Evolutionary conservation across 1,284 basidiomycete genomes (phyloP).

Genomic region (Sanghuangporus baumii): DNA sequence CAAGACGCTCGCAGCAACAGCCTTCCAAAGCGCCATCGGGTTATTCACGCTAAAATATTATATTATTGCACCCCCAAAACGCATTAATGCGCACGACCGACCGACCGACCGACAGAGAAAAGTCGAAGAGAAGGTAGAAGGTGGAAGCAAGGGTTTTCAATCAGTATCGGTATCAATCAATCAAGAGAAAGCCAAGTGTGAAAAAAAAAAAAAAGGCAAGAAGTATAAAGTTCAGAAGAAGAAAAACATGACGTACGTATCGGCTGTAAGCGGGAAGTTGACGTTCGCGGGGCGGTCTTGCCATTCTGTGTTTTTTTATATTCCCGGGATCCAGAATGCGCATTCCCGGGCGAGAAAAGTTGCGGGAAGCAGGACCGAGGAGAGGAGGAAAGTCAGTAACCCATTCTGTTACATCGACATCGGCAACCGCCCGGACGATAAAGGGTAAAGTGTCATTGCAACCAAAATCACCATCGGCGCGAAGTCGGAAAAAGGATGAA

Average conservation of each 20-base stretch:
- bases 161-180: not conserved
- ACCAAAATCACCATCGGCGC: not conserved
- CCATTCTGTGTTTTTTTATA: conserved; percentile 42
- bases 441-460: not conserved
- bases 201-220: no score
- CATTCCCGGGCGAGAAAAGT: not conserved
- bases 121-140: no score
- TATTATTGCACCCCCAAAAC: not conserved
- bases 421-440: not conserved
- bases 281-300: conserved; percentile 49
- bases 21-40: conserved; percentile 20
- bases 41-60: conserved; percentile 20
- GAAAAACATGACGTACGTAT: conserved; percentile 35
- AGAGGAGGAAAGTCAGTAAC: not conserved
- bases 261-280: conserved; percentile 42
- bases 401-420: not conserved
- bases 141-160: no score
- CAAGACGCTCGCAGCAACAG: conserved; percentile 18
- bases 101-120: no score
- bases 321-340: not conserved
- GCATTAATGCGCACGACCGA: not conserved
- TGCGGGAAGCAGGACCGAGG: not conserved
- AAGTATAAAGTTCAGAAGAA: conserved; percentile 5
- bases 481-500: not conserved
- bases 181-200: not conserved